A percentile compares a stretch with the other conserved stretches of the same genome.
Conservation (phyloP, 169 alveolate species). For the Cryptosporidium ubiquitum region DNA sequence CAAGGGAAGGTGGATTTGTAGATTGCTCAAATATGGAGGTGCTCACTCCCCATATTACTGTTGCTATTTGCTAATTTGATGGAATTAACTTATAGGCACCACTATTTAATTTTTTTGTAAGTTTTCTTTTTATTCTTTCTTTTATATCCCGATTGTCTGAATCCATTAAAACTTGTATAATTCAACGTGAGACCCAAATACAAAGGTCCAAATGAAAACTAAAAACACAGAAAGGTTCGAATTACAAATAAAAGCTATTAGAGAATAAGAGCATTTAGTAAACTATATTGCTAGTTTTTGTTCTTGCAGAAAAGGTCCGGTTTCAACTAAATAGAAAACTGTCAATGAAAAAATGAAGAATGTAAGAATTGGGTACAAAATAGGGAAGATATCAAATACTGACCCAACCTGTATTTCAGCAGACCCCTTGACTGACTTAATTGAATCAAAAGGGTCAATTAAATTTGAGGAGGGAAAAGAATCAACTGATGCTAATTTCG, state of each 20-base stretch:
- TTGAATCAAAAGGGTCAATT: slow-evolving; percentile 18
- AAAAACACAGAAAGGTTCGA: not conserved
- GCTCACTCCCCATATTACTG: slow-evolving; percentile 57
- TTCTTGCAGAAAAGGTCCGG: slow-evolving; percentile 38
- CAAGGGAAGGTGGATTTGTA: slow-evolving; percentile 71
- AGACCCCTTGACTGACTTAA: not conserved
- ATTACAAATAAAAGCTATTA: not conserved
- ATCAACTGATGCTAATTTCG: not conserved
- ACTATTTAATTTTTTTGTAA: not conserved
- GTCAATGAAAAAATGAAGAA: slow-evolving; percentile 64
- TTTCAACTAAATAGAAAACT: slow-evolving; percentile 44
- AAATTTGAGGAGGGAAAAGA: not conserved
- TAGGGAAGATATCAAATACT: slow-evolving; percentile 63
- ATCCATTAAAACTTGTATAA: not conserved
- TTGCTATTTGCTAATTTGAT: slow-evolving; percentile 47
- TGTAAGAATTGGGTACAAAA: slow-evolving; percentile 59
- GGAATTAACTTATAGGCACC: slow-evolving; percentile 1
- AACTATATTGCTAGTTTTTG: not conserved
- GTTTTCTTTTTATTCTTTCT: not conserved
- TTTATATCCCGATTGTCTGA: not conserved
- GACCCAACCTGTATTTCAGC: slow-evolving; percentile 44
- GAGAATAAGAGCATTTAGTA: not conserved
- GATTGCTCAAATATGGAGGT: slow-evolving; percentile 73
- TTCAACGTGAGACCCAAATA: too few relatives aligned
- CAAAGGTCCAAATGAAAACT: too few relatives aligned